These are phyloP conservation scores for Xylariaceae sp. DNA, from an alignment of 2,329 filamentous ascomycete species.

Conservation along the genomic window DNA sequence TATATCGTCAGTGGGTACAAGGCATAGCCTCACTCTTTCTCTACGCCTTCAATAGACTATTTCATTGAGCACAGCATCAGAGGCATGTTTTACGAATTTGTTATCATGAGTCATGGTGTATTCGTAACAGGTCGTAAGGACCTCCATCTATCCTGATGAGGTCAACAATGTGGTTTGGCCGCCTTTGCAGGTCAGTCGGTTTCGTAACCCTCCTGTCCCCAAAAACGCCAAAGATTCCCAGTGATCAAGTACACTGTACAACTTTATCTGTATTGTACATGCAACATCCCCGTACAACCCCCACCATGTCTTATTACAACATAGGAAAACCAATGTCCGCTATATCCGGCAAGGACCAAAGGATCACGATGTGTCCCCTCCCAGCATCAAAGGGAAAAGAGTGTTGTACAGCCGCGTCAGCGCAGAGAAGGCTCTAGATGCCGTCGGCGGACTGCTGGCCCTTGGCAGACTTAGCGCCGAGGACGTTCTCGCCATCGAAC, in stretches of 20 bases:
- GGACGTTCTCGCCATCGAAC: conserved; percentile 42
- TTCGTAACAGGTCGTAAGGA: conserved; percentile 18
- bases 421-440: background rate
- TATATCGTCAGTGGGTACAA: conserved; percentile 63
- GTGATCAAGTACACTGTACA: too few species aligned
- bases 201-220: background rate
- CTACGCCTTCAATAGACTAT: conserved; percentile 14
- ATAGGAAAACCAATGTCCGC: too few species aligned
- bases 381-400: too few species aligned
- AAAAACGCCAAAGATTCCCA: background rate
- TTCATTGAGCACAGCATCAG: conserved; percentile 1
- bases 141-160: conserved; percentile 3
- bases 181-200: too few species aligned
- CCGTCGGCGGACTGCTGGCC: too few species aligned
- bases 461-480: conserved; percentile 28
- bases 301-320: too few species aligned
- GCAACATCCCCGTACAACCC: too few species aligned
- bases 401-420: too few species aligned
- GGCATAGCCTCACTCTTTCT: conserved; percentile 35
- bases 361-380: too few species aligned
- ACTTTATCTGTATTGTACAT: too few species aligned
- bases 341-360: too few species aligned
- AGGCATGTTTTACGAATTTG: background rate
- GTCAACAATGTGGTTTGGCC: background rate
- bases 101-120: conserved; percentile 20